Evolutionary conservation across 2,329 filamentous ascomycete species (phyloP), one percentile per base, ranked within the genome.

Genomic region (Ceratocystis ficicola): DNA sequence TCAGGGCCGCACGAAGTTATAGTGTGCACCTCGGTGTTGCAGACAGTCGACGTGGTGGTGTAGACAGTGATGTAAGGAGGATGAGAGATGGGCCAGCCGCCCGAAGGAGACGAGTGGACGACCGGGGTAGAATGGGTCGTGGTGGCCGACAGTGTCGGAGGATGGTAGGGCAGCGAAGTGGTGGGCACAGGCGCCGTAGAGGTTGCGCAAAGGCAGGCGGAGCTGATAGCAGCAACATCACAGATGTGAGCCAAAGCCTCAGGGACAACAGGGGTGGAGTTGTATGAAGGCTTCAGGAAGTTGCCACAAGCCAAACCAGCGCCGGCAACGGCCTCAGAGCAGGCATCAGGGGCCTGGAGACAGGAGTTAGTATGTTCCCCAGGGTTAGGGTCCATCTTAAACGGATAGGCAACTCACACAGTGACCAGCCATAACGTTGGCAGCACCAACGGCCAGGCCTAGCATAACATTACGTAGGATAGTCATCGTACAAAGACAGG

Each of bases 191-290:
- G 62, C 2, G 46, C 65, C 6, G 59, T 20, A 7, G 65, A 22
- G 30, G 61, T 63, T 69, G 97, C 84, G 75, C 87, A 88, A 79
- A 89, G 85, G 76, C 88, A 80, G 75, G 85, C 84, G 73, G 83
- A 83, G 77, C 74, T 72, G 67, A 86, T 81, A 74, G 83, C 81
- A 70, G 71, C 73, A 76, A 79, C 71, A 71, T 77, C 73, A 67
- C 64, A 76, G 69, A 68, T 36, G 15, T 50, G 8, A 69, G 64
- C 68, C 65, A 61, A 70, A 32, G 74, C 74, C 59, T 76, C 71
- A 48, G 70, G 69, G 2, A 68, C 62, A 22, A 70, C 52, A 44
- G 70, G 70, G n/a, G 73, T 74, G 28, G 69, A 30, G 60, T 66
- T 66, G 65, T 63, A 46, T 7, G 65, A 66, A 15, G 60, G 28